phyloP scores from a whole-genome alignment of 257 asterid species.

The Solanum stenotomum region DNA sequence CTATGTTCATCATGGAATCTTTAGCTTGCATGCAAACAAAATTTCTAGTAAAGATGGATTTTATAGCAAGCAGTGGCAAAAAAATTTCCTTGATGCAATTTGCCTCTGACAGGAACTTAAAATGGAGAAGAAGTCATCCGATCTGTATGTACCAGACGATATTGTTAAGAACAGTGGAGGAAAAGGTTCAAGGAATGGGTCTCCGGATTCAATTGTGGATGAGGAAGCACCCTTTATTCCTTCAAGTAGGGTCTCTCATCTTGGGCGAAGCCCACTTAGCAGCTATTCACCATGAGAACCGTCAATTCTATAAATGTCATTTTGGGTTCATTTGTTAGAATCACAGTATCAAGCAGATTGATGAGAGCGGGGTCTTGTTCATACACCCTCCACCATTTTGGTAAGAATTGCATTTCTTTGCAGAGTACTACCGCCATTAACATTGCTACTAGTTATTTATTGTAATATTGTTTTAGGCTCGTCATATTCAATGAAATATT shows the following conservation, averaged over 20 bases:
- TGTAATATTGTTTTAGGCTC: background rate
- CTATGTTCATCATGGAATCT: background rate
- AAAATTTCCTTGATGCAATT: background rate
- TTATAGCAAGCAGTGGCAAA: background rate
- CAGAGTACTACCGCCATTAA: background rate
- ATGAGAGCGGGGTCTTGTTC: background rate
- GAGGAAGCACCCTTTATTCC: conserved; percentile 60
- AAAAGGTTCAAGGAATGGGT: conserved; percentile 11
- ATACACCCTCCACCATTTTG: background rate
- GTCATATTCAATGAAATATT: background rate
- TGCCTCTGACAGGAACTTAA: conserved; percentile 40
- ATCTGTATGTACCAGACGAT: conserved; percentile 38
- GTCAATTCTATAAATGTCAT: background rate
- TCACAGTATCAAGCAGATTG: background rate
- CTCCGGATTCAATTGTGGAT: conserved; percentile 26
- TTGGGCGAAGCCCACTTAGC: conserved; percentile 47
- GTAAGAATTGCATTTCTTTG: background rate
- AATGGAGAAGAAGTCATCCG: conserved; percentile 68
- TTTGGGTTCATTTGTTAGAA: background rate
- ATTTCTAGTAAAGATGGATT: background rate
- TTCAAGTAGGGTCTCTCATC: conserved; percentile 52
- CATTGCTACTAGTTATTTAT: background rate
- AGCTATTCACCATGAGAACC: background rate
- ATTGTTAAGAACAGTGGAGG: conserved; percentile 8
- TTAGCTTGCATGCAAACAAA: background rate